phyloP scores from a whole-genome alignment of 352 stramenopile genomes.

The Globisporangium uncinulatum region DNA sequence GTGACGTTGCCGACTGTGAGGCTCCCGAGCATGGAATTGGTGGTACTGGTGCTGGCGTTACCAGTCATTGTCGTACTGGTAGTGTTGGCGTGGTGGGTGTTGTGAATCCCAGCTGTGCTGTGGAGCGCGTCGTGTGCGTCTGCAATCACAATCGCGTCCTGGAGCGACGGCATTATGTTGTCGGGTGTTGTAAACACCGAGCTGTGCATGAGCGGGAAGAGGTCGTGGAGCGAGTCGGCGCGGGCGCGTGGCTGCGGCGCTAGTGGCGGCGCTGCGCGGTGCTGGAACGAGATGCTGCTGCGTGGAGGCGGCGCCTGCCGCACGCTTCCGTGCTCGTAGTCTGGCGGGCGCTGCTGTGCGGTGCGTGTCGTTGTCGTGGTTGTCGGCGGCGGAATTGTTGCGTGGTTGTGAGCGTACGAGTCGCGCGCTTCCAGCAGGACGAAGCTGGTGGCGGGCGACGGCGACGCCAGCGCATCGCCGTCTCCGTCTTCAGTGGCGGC shows the following conservation, averaged over 20 bases:
- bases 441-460: constrained; percentile 57
- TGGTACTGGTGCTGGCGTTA: not conserved
- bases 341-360: constrained; percentile 3
- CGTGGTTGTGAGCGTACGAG: constrained; percentile 11
- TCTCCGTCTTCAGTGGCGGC: not conserved
- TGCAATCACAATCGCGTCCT: constrained; percentile 75
- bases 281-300: constrained; percentile 13
- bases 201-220: constrained; percentile 57
- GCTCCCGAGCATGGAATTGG: not conserved
- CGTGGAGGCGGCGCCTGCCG: not conserved
- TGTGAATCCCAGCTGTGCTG: not conserved
- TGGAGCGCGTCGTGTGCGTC: constrained; percentile 36
- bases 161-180: constrained; percentile 67
- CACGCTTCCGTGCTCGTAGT: constrained; percentile 1
- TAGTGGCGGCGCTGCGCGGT: not conserved
- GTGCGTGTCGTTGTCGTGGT: constrained; percentile 6
- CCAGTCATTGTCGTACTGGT: no score
- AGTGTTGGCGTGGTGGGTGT: not conserved
- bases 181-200: constrained; percentile 66
- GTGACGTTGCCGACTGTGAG: not conserved
- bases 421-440: constrained; percentile 48
- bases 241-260: constrained; percentile 5
- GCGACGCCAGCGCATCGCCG: constrained; percentile 8
- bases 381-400: constrained; percentile 5
- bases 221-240: constrained; percentile 48